These are phyloP conservation scores for Brasilioporus rufonigricans DNA, from an alignment of 768 basidiomycete species.

Conservation along the genomic window DNA sequence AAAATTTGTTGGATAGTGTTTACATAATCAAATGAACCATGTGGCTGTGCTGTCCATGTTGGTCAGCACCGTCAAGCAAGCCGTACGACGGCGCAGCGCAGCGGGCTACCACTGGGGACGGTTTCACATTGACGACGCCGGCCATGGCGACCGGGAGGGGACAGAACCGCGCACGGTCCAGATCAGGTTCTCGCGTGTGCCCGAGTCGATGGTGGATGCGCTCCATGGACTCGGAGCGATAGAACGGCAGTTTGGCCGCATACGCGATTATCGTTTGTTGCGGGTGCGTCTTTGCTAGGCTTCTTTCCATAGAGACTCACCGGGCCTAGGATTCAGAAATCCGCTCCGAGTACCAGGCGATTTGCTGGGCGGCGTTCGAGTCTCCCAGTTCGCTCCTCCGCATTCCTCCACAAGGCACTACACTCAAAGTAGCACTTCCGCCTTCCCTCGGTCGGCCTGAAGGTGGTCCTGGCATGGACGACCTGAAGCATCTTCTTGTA, in stretches of 20 bases:
- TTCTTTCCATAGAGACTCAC: neutral
- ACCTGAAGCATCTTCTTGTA: conserved; percentile 30
- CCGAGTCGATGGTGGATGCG: conserved; percentile 48
- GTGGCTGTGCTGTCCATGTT: conserved; percentile 24
- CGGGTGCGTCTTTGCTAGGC: conserved; percentile 34
- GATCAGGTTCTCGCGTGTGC: conserved; percentile 40
- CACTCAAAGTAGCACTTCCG: conserved; percentile 32
- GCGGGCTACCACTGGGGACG: conserved; percentile 4
- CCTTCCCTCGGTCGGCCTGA: conserved; percentile 16
- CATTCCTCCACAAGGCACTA: conserved; percentile 33
- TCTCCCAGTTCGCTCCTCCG: conserved; percentile 40
- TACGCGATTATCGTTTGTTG: conserved; percentile 42
- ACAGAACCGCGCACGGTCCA: conserved; percentile 30
- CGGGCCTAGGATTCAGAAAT: conserved; percentile 46
- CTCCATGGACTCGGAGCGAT: conserved; percentile 51
- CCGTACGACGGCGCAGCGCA: neutral
- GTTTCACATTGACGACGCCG: conserved; percentile 25
- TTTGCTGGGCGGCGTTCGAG: conserved; percentile 45
- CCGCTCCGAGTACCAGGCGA: conserved; percentile 40
- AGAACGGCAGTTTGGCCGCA: conserved; percentile 52
- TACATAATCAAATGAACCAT: conserved; percentile 17
- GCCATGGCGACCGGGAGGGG: conserved; percentile 17
- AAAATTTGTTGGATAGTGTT: conserved; percentile 1
- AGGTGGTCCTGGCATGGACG: conserved; percentile 35
- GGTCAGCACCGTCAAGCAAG: conserved; percentile 6